Evolutionary conservation across 768 basidiomycete genomes (phyloP), one percentile per base, ranked within the genome.

Genomic region (Russula foetens): DNA sequence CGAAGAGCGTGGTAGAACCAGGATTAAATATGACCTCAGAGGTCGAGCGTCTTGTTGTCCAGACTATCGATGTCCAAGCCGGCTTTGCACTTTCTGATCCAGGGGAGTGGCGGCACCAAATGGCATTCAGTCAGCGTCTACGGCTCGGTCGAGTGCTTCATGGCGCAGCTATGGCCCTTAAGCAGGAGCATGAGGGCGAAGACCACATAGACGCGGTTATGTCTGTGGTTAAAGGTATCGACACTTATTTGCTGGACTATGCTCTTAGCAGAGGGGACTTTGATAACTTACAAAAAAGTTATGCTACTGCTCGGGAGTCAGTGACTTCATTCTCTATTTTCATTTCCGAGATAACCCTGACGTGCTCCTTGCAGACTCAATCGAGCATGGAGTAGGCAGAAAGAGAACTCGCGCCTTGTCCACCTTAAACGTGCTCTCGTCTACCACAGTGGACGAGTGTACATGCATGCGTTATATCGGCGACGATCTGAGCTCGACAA

Each of bases 171-270:
- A 75, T 74, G 23, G 77, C 82, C 17, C 74, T 93, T 41, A 81
- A 83, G 39, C 78, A 81, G 66, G 79, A 81, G 45, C 80, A 77
- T 14, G 81, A 80, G 46, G 83, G 81, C 35, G 90, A 92, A 71
- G 90, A 92, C 69, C 88, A 91, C 63, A 88, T 91, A 46, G 95
- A 98, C 70, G 88, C 90, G 5, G 83, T 96, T 33, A 79, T 90
- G 35, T 77, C 77, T 39, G 81, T 91, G 19, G 80, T 84, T 24
- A 84, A 83, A 48, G 85, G 84, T 4, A 85, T 92, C 46, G 90
- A 92, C 64, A 81, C 84, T 2, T 90, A 82, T 67, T 75, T 92
- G 67, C 75, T 91, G 49, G 83, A 83, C 53, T 90, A 90, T 71
- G 88, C 81, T 15, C 74, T 88, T 69, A 81, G 74, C 48, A 74